Evolutionary conservation across 192 early-diverging fungal genomes (phyloP), one percentile per base, ranked within the genome.

Genomic region (Podila epicladia): DNA sequence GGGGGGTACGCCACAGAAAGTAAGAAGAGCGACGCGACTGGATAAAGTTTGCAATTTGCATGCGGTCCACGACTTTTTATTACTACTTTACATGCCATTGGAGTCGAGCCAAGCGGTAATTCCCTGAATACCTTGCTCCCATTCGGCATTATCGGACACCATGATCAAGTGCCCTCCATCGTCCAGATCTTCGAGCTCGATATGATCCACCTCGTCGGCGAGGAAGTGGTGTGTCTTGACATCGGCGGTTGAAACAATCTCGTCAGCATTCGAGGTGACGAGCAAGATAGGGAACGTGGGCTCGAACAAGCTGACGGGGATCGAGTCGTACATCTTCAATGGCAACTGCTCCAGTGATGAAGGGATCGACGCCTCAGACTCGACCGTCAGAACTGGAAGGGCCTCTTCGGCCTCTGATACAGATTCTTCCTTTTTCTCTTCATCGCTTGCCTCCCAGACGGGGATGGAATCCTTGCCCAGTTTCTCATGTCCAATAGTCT

Each of bases 51-150:
- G 13, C 38, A 12, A 0, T 12, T 45, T 45, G 11, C 13, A 17
- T 45, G 41, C 4, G 15, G 35, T 37, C 15, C 53, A 11, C 53
- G 53, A 9, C 51, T 55, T 19, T 55, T 20, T 55, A 55, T 55
- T 45, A 45, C 15, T 3, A 15, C 8, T 49, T 62, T 73, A 80
- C 76, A 80, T 80, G 53, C 76, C 76, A 22, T 80, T 73, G 12
- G 76, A 80, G 55, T 80, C 76, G 20, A 80, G 41, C 76, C 76
- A 80, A 19, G 76, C 76, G 17, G 76, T 80, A 24, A 80, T 80
- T 11, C 76, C 76, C 17, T 80, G 61, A 22, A 80, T 80, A 9
- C 76, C 76, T 32, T 80, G 65, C 35, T 80, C 76, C 76, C 76
- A 80, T n/a, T 80, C 76, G 3, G 76, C 62, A 62, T 73, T 73